These are phyloP conservation scores for Verticillium tricorpus DNA, from an alignment of 2,329 filamentous ascomycete species.

Conservation along the genomic window DNA sequence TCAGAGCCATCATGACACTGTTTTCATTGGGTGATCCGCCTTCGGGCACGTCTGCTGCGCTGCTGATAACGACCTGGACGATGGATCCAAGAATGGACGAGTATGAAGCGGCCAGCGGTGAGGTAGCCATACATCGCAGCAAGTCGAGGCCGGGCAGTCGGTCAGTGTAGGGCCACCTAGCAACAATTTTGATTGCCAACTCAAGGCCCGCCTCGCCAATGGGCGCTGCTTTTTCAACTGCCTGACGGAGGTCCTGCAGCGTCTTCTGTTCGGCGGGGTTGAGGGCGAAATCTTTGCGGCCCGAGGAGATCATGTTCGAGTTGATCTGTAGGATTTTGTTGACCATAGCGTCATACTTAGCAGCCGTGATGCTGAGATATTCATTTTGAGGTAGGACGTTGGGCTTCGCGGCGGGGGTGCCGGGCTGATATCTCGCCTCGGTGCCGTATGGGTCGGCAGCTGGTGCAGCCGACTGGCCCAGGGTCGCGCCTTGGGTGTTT, in stretches of 20 bases:
- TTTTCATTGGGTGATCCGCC: slow-evolving; percentile 62
- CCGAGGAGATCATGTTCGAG: slow-evolving; percentile 63
- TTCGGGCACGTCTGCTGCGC: slow-evolving; percentile 39
- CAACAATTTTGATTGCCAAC: slow-evolving; percentile 67
- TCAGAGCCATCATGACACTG: slow-evolving; percentile 80
- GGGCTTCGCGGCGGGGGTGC: slow-evolving; percentile 52
- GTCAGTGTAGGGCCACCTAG: slow-evolving; percentile 74
- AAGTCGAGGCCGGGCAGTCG: slow-evolving; percentile 83
- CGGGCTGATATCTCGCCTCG: slow-evolving; percentile 74
- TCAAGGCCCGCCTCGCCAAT: slow-evolving; percentile 50
- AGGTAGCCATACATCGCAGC: slow-evolving; percentile 73
- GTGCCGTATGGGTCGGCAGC: slow-evolving; percentile 70
- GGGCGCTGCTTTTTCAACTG: slow-evolving; percentile 56
- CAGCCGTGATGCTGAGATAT: slow-evolving; percentile 72
- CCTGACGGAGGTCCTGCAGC: slow-evolving; percentile 56
- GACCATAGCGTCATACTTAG: slow-evolving; percentile 67
- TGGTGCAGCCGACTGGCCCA: slow-evolving; percentile 57
- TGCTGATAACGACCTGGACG: slow-evolving; percentile 46
- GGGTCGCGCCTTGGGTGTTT: slow-evolving; percentile 81
- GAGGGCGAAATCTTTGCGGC: slow-evolving; percentile 68
- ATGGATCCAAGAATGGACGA: slow-evolving; percentile 51
- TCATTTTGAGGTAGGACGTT: slow-evolving; percentile 72
- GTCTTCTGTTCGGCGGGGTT: slow-evolving; percentile 66
- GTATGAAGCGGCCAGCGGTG: slow-evolving; percentile 60
- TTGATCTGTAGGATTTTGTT: slow-evolving; percentile 77